phyloP scores from a whole-genome alignment of 306 rosid genomes.

The Cucurbita argyrosperma region DNA sequence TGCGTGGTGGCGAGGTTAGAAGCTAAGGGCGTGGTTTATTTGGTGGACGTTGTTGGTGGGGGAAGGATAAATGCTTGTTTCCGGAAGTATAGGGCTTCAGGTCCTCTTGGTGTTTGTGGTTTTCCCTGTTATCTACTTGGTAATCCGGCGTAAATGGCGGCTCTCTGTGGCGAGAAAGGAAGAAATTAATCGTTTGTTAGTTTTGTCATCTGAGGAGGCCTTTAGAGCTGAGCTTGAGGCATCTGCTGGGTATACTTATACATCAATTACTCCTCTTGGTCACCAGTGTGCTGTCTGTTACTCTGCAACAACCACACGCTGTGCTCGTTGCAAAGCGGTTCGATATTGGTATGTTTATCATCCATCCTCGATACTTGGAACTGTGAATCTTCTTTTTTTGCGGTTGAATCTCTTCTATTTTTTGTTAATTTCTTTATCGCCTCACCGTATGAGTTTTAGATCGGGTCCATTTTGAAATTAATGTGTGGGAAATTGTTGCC shows the following conservation, averaged over 20 bases:
- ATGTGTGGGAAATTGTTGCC: neutral
- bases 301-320: constrained; percentile 58
- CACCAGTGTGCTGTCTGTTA: constrained; percentile 62
- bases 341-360: constrained; percentile 60
- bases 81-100: constrained; percentile 73
- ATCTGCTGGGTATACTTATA: constrained; percentile 13
- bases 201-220: constrained; percentile 61
- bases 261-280: neutral
- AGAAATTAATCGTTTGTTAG: constrained; percentile 68
- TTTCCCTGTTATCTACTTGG: constrained; percentile 36
- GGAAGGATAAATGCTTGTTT: constrained; percentile 62
- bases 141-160: constrained; percentile 52
- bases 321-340: constrained; percentile 70
- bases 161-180: constrained; percentile 43
- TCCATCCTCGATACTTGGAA: no score
- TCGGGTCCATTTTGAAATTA: neutral
- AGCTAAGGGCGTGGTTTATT: constrained; percentile 13
- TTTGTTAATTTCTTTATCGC: neutral
- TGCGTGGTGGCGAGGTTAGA: constrained; percentile 35
- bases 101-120: constrained; percentile 35
- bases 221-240: constrained; percentile 69
- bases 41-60: constrained; percentile 38
- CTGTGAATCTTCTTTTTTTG: neutral
- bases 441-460: neutral
- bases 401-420: neutral